Base-by-base conservation (phyloP, 2,329 filamentous ascomycete genomes). In the Aspergillus sclerotialis region DNA sequence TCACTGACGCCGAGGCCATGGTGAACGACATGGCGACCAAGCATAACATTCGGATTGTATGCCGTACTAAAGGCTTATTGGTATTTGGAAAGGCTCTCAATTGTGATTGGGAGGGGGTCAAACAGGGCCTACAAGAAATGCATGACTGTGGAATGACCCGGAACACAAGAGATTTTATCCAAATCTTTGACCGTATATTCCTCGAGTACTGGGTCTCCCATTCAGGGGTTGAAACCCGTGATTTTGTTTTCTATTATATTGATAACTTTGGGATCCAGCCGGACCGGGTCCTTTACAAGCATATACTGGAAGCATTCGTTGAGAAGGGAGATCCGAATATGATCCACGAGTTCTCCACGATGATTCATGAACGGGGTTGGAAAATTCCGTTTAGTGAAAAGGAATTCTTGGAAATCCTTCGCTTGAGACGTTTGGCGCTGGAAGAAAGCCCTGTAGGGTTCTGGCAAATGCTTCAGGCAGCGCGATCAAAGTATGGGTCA, bases 91-190 rank as follows among this genome's bases (percentile, higher is more conserved):
- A 55, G 36, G 61, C 64, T 21, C 41, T 63, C 15, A 38, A 38
- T 13, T 61, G 58, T 30, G 56, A 67, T 36, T 68, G 64, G 64
- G 44, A 53, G 16, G 56, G 49, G 9, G 64, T 66, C 7, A 50
- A 61, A 30, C 40, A 38, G n/a, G 58, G 53, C n/a, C 39, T 68
- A 30, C 38, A 55, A 27, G 53, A 58, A 28, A 60, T 67, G 49
- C 56, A 63, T 29, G 42, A 50, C 7, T 49, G 55, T 6, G 52
- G 52, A 4, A 37, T 60, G 19, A 57, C 59, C 9, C 42, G 39
- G 5, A 44, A 46, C 11, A 44, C 49, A 34, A 40, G 34, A 5
- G 48, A 55, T 30, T 64, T 65, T 28, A 32, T 44, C 2, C 46
- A 47, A 4, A 45, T 53, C 14, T 65, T 65, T 30, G 59, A 65